Evolutionary conservation across 768 basidiomycete species (phyloP), one percentile per base, ranked within the genome.

Genomic region (Amanita rubescens): DNA sequence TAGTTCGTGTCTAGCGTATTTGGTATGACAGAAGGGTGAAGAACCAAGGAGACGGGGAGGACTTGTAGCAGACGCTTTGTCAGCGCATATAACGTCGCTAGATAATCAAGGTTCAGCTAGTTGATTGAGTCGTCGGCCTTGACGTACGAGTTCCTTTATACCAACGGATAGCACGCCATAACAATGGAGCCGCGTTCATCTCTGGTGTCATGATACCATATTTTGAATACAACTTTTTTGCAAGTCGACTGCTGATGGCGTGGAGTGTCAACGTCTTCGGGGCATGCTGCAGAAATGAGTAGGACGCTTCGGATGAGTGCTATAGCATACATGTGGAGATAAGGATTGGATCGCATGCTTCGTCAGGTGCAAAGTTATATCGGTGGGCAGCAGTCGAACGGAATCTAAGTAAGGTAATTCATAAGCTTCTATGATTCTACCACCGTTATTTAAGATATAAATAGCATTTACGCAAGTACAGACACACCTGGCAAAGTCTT

Each of bases 341-440:
- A 92, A 69, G 24, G 84, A 82, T 63, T 76, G 77, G 30, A 75
- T 69, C 42, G 75, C 80, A 55, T 88, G 79, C 67, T 84, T 85
- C 27, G 85, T 86, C 48, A 95, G 79, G 69, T 92, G 90, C 37
- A 66, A 61, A 1, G 73, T 73, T 77, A 94, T 79, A 15, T 69
- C 71, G 30, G 55, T 56, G 1, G 91, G 88, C 6, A 95, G 68
- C 32, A 80, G 62, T 30, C 79, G 77, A 30, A 81, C 66, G 30
- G 81, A 77, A 58, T 92, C 87, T 38, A 96, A 73, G 69, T 93
- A 94, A 1, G 91, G 92, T 37, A 96, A 73, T 33, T 82, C 73
- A 62, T 88, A 84, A 30, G 71, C 69, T 63, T 93, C 88, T 41
- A 94, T 84, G 53, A 84, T 65, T 49, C 92, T 94, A 53, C 53